Percentiles rank a stretch among this genome's conserved stretches.
phyloP scores from a whole-genome alignment of 139 green algal species.

The Picochlorum sp. region DNA sequence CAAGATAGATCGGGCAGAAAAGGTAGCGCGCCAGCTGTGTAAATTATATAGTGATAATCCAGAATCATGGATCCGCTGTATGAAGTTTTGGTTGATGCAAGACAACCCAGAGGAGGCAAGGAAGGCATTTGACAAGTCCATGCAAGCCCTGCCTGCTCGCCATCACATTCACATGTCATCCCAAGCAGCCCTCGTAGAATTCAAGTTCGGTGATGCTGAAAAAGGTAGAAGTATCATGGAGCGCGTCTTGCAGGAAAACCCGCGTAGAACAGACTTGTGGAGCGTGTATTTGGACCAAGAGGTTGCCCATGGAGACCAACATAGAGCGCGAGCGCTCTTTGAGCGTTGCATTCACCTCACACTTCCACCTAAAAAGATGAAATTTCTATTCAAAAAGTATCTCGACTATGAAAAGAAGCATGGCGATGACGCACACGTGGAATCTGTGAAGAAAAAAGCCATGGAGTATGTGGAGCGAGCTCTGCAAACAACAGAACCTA shows the following conservation, averaged over 20 bases:
- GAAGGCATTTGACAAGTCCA: conserved; percentile 55
- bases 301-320: conserved; percentile 16
- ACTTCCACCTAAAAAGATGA: conserved; percentile 90
- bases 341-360: conserved; percentile 73
- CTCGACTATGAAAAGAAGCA: conserved; percentile 82
- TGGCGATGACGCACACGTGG: conserved; percentile 56
- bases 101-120: conserved; percentile 28
- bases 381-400: conserved; percentile 80
- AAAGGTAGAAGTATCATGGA: conserved; percentile 79
- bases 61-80: conserved; percentile 76
- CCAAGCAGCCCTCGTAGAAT: conserved; percentile 75
- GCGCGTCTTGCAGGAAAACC: conserved; percentile 83
- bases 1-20: conserved; percentile 33
- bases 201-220: conserved; percentile 61
- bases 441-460: conserved; percentile 76
- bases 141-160: conserved; percentile 64
- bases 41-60: conserved; percentile 74
- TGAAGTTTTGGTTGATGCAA: conserved; percentile 43
- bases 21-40: conserved; percentile 53
- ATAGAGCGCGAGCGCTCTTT: conserved; percentile 67
- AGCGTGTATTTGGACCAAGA: conserved; percentile 93
- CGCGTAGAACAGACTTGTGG: conserved; percentile 91
- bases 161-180: conserved; percentile 90
- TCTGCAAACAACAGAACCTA: background rate
- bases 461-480: conserved; percentile 77